These are phyloP conservation scores for Citrus cavaleriei DNA, from an alignment of 345 rosid species.

Conservation along the genomic window DNA sequence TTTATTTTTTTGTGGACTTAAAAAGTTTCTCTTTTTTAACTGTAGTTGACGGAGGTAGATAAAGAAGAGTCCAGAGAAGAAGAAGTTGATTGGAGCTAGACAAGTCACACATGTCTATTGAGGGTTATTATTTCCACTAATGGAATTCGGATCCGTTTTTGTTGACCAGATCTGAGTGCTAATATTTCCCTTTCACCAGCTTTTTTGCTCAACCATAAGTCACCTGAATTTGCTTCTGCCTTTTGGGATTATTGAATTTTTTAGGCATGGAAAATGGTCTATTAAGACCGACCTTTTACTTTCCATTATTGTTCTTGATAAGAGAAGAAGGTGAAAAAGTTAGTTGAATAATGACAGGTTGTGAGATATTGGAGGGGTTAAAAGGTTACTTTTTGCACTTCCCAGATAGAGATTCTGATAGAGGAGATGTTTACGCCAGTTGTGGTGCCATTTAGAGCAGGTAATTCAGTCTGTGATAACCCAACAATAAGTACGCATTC, in stretches of 20 bases:
- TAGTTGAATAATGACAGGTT: conserved; percentile 51
- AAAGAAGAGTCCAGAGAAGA: conserved; percentile 36
- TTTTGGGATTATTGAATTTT: conserved; percentile 19
- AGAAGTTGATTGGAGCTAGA: conserved; percentile 21
- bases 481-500: conserved; percentile 29
- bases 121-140: conserved; percentile 24
- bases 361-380: conserved; percentile 32
- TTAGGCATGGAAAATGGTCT: conserved; percentile 49
- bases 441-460: conserved; percentile 50
- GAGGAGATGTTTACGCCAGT: conserved; percentile 57
- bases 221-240: conserved; percentile 24
- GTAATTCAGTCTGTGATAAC: conserved; percentile 47
- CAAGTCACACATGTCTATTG: conserved; percentile 12
- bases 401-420: conserved; percentile 51
- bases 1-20: conserved; percentile 23
- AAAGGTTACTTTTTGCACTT: conserved; percentile 40
- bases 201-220: conserved; percentile 24
- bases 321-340: conserved; percentile 33
- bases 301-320: conserved; percentile 31
- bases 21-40: conserved; percentile 15
- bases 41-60: conserved; percentile 42
- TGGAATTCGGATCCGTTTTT: conserved; percentile 37
- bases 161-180: conserved; percentile 42
- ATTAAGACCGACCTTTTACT: conserved; percentile 21
- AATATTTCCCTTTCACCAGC: conserved; percentile 33